Evolutionary conservation across 2,329 filamentous ascomycete species (phyloP).

Genomic region (Coniochaeta prunicola): DNA sequence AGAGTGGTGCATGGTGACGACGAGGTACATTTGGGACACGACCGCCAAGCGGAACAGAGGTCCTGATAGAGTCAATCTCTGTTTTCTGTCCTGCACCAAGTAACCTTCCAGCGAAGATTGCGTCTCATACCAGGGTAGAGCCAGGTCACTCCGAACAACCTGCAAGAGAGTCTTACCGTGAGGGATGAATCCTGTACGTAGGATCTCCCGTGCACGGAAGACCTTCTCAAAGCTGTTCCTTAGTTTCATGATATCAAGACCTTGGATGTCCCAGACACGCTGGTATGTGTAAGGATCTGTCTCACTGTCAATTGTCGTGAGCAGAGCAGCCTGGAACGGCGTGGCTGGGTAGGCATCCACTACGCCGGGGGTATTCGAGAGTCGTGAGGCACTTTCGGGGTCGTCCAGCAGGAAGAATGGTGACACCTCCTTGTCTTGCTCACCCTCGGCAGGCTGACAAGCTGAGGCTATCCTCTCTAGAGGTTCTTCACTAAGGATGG

Average conservation of each 20-base stretch:
- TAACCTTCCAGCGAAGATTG: neutral
- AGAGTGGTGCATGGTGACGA: slow-evolving; percentile 23
- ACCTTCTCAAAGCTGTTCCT: slow-evolving; percentile 7
- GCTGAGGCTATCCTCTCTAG: neutral
- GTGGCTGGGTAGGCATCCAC: slow-evolving; percentile 16
- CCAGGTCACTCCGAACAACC: neutral
- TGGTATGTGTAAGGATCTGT: slow-evolving; percentile 12
- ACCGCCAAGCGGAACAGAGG: neutral
- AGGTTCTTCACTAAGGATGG: slow-evolving; percentile 2
- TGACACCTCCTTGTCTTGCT: neutral
- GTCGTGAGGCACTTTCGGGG: neutral
- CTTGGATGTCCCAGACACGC: slow-evolving; percentile 8
- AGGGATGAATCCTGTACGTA: slow-evolving; percentile 11
- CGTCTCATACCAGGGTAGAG: neutral
- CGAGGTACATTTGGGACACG: slow-evolving; percentile 10
- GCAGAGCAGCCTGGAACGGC: slow-evolving; percentile 14
- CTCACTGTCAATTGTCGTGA: slow-evolving; percentile 5
- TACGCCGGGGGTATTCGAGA: neutral
- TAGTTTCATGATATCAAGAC: slow-evolving; percentile 7
- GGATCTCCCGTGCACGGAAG: slow-evolving; percentile 7
- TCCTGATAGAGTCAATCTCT: neutral
- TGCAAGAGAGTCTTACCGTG: neutral
- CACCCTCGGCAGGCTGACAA: neutral
- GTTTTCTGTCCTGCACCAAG: neutral
- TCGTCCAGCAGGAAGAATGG: neutral